phyloP scores from a whole-genome alignment of 2,329 filamentous ascomycete genomes.

The Plenodomus tracheiphilus region DNA sequence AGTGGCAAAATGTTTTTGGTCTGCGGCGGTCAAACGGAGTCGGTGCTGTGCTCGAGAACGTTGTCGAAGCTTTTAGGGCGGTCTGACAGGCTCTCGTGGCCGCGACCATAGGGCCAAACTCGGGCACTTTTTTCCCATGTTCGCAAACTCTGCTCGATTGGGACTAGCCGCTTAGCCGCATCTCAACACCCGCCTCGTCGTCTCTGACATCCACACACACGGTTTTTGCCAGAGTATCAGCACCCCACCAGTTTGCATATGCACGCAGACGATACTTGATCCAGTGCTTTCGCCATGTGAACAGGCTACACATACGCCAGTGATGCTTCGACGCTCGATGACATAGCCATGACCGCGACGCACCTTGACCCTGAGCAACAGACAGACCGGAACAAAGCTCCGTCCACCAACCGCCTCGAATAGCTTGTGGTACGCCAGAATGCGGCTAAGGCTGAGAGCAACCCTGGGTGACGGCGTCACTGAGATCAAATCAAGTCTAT shows the following conservation, averaged over 20 bases:
- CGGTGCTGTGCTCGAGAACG: slow-evolving; percentile 2
- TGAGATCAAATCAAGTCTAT: not conserved
- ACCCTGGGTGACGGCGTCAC: slow-evolving; percentile 1
- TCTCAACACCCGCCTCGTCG: slow-evolving; percentile 27
- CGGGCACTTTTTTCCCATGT: not conserved
- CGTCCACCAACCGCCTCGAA: not conserved
- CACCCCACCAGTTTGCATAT: not conserved
- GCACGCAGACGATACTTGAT: not conserved
- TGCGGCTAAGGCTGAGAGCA: slow-evolving; percentile 8
- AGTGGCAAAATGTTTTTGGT: too few species aligned
- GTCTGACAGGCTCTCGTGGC: not conserved
- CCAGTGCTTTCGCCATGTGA: not conserved
- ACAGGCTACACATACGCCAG: not conserved
- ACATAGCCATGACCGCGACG: not conserved
- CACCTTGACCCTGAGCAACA: not conserved
- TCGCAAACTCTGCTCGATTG: slow-evolving; percentile 21
- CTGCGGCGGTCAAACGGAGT: not conserved
- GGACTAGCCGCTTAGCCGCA: slow-evolving; percentile 7
- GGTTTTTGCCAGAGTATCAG: slow-evolving; percentile 12
- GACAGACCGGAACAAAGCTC: not conserved
- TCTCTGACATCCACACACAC: slow-evolving; percentile 16
- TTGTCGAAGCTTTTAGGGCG: slow-evolving; percentile 3
- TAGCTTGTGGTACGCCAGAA: not conserved
- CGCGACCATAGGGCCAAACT: not conserved
- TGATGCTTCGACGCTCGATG: not conserved